phyloP scores from a whole-genome alignment of 164 flowering plant genomes.

The Sextonia rubra region DNA sequence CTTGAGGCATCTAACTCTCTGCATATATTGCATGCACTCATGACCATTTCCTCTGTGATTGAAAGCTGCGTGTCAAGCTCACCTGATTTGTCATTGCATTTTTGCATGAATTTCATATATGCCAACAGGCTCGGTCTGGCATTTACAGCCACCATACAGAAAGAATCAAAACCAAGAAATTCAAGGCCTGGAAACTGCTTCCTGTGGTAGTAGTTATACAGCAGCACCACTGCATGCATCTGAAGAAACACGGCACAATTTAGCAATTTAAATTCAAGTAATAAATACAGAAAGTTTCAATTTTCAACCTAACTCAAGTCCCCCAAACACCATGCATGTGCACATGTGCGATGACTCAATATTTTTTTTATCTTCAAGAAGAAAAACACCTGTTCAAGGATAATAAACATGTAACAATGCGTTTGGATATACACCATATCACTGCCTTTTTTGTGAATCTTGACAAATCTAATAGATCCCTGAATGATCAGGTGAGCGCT shows the following conservation, averaged over 20 bases:
- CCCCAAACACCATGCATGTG: no score
- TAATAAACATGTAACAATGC: no score
- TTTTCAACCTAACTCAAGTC: neutral
- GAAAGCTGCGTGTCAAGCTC: slow-evolving; percentile 41
- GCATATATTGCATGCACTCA: slow-evolving; percentile 65
- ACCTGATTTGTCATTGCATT: slow-evolving; percentile 20
- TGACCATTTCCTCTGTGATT: slow-evolving; percentile 52
- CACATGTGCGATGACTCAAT: no score
- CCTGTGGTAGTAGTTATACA: slow-evolving; percentile 88
- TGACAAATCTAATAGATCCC: no score
- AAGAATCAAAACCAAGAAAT: slow-evolving; percentile 49
- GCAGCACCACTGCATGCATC: slow-evolving; percentile 84
- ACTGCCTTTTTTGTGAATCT: no score
- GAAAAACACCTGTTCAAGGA: no score
- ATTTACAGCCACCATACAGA: slow-evolving; percentile 61
- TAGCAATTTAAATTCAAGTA: neutral
- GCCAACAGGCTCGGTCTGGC: slow-evolving; percentile 45
- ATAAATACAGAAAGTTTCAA: neutral
- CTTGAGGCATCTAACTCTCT: slow-evolving; percentile 45
- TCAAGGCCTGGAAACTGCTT: slow-evolving; percentile 49
- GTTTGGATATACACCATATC: no score
- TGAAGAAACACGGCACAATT: slow-evolving; percentile 21
- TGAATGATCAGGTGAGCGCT: no score
- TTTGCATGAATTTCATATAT: slow-evolving; percentile 42
- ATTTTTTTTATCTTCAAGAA: no score